Base-by-base conservation (phyloP, 164 flowering plant species). In the Umbilicus rupestris region DNA sequence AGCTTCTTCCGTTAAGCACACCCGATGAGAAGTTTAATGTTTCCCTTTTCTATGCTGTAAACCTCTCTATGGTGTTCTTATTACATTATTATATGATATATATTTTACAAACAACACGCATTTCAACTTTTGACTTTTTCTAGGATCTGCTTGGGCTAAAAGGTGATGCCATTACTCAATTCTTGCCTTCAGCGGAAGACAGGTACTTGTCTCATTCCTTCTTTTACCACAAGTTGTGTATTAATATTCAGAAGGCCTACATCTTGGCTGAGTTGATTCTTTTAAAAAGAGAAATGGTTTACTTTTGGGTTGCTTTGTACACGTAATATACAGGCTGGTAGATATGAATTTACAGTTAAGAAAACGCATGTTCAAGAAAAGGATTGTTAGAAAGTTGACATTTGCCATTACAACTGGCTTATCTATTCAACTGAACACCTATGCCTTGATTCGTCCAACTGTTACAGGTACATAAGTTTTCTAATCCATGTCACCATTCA, bases 371-470 rank as follows among this genome's bases (percentile, higher is more conserved):
- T 85, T 85, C 70, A 82, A 77, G 77, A 94, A 91, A 77, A 88
- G 99, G 12, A 82, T 80, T 75, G 77, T 89, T 66, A 84, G 80
- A 78, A 85, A 83, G 74, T 76, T 91, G 55, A 77, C 78, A 46
- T 84, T 94, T 66, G 70, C 75, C 28, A 78, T 94, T 74, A 81
- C 78, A 64, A 70, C 76, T 77, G 96, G 86, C 46, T 58, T 91
- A 63, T 84, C 95, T 4, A 85, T 94, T 65, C 90, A 88, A 75
- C 71, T 94, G 78, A 84, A 87, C 77, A 68, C 93, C n/a, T 89
- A 91, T 81, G 99, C 99, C 73, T 76, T 94, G 69, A 76, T 94
- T 70, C 99, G 97, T 72, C 97, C 97, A 67, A 81, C 97, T 20
- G 55, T 78, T 67, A 92, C 91, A 68, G 98, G 98, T 87, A 62